Evolutionary conservation across 495 filamentous ascomycete species (phyloP), one percentile per base, ranked within the genome.

Genomic region (Cercophora scortea): DNA sequence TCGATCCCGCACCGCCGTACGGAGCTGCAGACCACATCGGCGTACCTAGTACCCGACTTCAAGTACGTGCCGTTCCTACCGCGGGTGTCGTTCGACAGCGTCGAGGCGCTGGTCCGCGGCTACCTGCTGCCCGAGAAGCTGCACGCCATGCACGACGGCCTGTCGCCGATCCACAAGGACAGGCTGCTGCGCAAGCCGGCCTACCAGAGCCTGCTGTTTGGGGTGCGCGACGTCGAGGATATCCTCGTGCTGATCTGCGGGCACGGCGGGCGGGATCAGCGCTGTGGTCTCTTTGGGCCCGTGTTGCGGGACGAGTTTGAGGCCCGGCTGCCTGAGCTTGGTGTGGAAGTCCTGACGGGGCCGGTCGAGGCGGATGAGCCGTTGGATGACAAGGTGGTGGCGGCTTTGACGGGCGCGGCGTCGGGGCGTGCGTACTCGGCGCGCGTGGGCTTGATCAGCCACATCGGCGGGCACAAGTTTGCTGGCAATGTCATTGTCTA

Each of bases 401-500:
- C 54, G 11, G 61, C 33, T 38, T 8, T 5, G 6, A 41, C 17
- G 11, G 18, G 18, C 3, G 38, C 12, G n/a, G 45, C 43, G 16
- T 53, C 42, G 18, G 51, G 45, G 39, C 51, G 45, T 43, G 69
- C 73, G 47, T 56, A 47, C 15, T 69, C 72, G 44, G 79, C 78
- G 4, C 75, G 82, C 55, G 78, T 96, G 6, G 89, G 81, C 1
- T 64, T 86, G 44, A 89, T 92, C 52, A 92, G 87, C 63, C 92
- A 97, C 71, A 80, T 97, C 49, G 89, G 90, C 0, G 92, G 92
- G 1, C 92, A 96, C 59, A 93, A 93, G 56, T 96, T 85, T 61
- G 92, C 92, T 0, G 92, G 92, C 4, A 97, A 97, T 71, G 83
- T 96, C 12, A 90, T 96, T 45, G 69, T 96, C 1, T 97, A 96